phyloP scores from a whole-genome alignment of 306 rosid genomes.

The Quercus parvula region DNA sequence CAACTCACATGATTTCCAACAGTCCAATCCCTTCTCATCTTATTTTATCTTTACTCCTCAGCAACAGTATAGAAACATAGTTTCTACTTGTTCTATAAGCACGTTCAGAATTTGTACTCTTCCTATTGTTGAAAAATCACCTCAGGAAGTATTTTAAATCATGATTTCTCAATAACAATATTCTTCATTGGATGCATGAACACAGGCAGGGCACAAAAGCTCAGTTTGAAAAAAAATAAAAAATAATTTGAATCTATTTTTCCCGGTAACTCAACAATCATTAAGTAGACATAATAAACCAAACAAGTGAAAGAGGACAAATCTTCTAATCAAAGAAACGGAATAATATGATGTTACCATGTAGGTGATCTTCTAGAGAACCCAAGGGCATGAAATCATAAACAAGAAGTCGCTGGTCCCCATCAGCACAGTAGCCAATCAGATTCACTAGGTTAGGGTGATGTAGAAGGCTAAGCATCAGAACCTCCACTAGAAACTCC shows the following conservation, averaged over 20 bases:
- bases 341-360: slow-evolving; percentile 40
- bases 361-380: slow-evolving; percentile 86
- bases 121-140: background rate
- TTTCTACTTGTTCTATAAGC: background rate
- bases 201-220: background rate
- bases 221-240: too few species aligned
- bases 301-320: slow-evolving; percentile 4
- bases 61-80: background rate
- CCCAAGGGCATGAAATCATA: slow-evolving; percentile 87
- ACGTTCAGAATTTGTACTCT: background rate
- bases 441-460: slow-evolving; percentile 78
- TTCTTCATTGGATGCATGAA: background rate
- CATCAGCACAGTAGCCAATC: slow-evolving; percentile 93
- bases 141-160: background rate
- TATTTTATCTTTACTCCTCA: background rate
- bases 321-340: slow-evolving; percentile 12
- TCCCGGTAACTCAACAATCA: background rate
- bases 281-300: background rate
- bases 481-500: slow-evolving; percentile 91
- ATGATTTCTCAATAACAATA: background rate
- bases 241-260: background rate
- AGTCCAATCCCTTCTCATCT: background rate
- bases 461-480: slow-evolving; percentile 93
- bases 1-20: background rate
- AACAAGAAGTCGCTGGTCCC: slow-evolving; percentile 93